Evolutionary conservation across 345 rosid genomes (phyloP).

Genomic region (Lumnitzera littorea): DNA sequence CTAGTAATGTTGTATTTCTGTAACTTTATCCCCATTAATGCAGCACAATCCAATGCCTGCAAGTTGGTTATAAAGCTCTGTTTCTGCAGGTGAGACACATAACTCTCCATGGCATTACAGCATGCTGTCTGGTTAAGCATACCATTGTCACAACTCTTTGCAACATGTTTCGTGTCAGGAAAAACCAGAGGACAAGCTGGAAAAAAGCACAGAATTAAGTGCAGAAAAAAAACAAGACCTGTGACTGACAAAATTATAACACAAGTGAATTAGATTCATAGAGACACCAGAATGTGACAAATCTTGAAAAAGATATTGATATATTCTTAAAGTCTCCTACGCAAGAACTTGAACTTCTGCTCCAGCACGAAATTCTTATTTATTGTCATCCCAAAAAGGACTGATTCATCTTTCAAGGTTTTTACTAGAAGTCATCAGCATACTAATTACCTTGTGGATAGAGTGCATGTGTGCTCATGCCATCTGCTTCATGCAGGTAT

Average conservation of each 20-base stretch:
- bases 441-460: background rate
- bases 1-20: conserved; percentile 56
- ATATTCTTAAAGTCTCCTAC: too few relatives aligned
- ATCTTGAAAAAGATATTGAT: too few relatives aligned
- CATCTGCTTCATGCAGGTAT: too few relatives aligned
- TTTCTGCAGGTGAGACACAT: conserved; percentile 87
- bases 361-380: too few relatives aligned
- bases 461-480: background rate
- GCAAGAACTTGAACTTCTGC: too few relatives aligned
- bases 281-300: too few relatives aligned
- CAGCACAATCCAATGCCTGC: conserved; percentile 90
- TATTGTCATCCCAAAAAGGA: too few relatives aligned
- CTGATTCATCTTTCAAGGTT: too few relatives aligned
- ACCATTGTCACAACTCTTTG: conserved; percentile 50
- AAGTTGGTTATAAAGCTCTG: conserved; percentile 89
- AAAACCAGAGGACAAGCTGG: conserved; percentile 91
- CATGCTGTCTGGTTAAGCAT: conserved; percentile 53
- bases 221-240: background rate
- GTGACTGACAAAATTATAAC: too few relatives aligned
- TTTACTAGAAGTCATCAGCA: too few relatives aligned
- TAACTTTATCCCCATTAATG: conserved; percentile 57
- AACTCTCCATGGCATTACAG: conserved; percentile 73
- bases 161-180: conserved; percentile 61
- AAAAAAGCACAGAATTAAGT: conserved; percentile 13
- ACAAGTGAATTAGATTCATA: too few relatives aligned